Evolutionary conservation across 2,329 filamentous ascomycete species (phyloP), one percentile per base, ranked within the genome.

Genomic region (Mollisiaceae sp.): DNA sequence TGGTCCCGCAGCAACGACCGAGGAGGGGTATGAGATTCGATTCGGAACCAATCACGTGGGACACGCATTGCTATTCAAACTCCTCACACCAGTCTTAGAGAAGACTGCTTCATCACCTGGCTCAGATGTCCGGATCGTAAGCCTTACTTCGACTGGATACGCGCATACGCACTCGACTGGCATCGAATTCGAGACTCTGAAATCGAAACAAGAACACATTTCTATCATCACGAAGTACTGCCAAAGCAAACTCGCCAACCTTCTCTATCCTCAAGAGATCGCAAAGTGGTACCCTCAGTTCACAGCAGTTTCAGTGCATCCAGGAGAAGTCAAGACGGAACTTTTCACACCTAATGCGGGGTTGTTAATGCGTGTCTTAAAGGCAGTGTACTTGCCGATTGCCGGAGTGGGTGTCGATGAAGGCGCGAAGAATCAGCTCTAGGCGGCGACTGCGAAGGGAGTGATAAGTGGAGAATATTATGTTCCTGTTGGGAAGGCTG

Each of bases 21-120:
- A 73, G 35, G 79, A 84, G 32, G 81, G 81, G 14, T 84, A 82
- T 64, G 83, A 85, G 69, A 68, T 79, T 15, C 79, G 82, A 65
- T 82, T 84, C 65, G 81, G 78, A 0, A 81, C 78, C 9, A 85
- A 85, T 63, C 80, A 84, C 71, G 69, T 84, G 52, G 81, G 81
- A 15, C 81, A 83, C 61, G 79, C 81, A 11, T 75, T 81, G 2
- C 74, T 85, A 20, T 73, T 78, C 14, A 75, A 78, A 65, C 73
- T 77, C 1, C 71, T 82, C 14, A 62, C 78, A 1, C 78, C 77
- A 8, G 70, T 69, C 9, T 65, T 80, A 5, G 60, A 75, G 27
- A 70, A 70, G 18, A 77, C 75, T 0, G 52, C 64, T 22, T 50
- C 61, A 20, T 36, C 66, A 8, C 64, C 68, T 8, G 63, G 65